A percentile compares a stretch with the other conserved stretches of the same genome.
phyloP scores from a whole-genome alignment of 305 asterid genomes.

The Ilex paraguariensis region DNA sequence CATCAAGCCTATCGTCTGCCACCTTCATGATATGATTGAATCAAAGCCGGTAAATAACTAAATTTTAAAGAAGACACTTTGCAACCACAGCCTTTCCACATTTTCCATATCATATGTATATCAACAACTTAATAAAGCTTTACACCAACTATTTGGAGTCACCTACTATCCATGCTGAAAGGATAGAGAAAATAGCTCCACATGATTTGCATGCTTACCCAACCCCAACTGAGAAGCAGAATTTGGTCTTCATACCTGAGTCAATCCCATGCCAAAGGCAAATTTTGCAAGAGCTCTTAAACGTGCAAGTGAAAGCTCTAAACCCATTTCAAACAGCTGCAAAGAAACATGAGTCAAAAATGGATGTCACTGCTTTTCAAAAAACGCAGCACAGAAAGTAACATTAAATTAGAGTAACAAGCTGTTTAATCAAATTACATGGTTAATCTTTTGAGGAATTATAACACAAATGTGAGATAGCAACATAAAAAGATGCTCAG shows the following conservation, averaged over 20 bases:
- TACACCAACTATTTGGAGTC: too few relatives aligned
- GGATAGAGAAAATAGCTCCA: too few relatives aligned
- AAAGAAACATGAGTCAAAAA: conserved; percentile 29
- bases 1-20: too few relatives aligned
- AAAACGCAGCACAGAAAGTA: neutral
- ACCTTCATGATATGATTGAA: too few relatives aligned
- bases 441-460: neutral
- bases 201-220: neutral
- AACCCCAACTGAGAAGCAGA: conserved; percentile 1
- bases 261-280: conserved; percentile 94
- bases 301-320: conserved; percentile 97
- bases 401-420: neutral
- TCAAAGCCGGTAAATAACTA: too few relatives aligned
- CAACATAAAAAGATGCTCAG: neutral
- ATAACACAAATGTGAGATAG: neutral
- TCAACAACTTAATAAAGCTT: too few relatives aligned
- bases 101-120: too few relatives aligned
- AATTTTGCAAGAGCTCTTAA: conserved; percentile 92
- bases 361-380: neutral
- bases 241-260: conserved; percentile 60
- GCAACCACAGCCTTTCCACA: too few relatives aligned
- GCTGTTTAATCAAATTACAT: neutral
- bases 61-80: too few relatives aligned
- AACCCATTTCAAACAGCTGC: conserved; percentile 99
- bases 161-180: too few relatives aligned